phyloP scores from a whole-genome alignment of 148 eudicot genomes.

The Beta vulgaris region DNA sequence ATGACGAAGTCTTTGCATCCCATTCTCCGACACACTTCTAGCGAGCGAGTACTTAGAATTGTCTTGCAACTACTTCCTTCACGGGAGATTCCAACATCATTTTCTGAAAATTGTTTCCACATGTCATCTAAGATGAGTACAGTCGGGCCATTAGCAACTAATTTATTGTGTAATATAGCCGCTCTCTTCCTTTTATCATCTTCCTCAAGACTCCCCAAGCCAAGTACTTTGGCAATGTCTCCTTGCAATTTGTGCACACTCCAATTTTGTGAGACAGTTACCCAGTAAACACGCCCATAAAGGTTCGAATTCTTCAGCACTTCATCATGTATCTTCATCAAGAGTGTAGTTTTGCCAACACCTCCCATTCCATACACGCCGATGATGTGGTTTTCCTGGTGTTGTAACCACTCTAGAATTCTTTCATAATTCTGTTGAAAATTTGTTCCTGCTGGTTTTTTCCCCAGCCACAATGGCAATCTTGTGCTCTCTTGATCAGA shows the following conservation, averaged over 20 bases:
- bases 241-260: not conserved
- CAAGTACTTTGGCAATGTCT: conserved; percentile 10
- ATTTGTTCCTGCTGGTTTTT: not conserved
- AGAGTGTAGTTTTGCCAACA: conserved; percentile 24
- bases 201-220: not conserved
- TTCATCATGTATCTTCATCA: conserved; percentile 3
- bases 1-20: conserved; percentile 10
- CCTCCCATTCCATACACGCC: conserved; percentile 28
- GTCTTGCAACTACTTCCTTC: conserved; percentile 7
- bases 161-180: not conserved
- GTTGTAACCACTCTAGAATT: not conserved
- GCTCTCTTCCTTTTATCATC: conserved; percentile 12
- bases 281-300: conserved; percentile 10
- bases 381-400: not conserved
- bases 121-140: conserved; percentile 21
- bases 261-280: conserved; percentile 7
- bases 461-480: not conserved
- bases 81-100: conserved; percentile 8
- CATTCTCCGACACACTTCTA: conserved; percentile 24
- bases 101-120: not conserved
- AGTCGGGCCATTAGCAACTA: not conserved
- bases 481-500: not conserved
- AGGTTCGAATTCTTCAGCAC: not conserved
- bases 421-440: not conserved
- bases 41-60: conserved; percentile 4